phyloP scores from a whole-genome alignment of 306 rosid species.

The Trifolium repens region DNA sequence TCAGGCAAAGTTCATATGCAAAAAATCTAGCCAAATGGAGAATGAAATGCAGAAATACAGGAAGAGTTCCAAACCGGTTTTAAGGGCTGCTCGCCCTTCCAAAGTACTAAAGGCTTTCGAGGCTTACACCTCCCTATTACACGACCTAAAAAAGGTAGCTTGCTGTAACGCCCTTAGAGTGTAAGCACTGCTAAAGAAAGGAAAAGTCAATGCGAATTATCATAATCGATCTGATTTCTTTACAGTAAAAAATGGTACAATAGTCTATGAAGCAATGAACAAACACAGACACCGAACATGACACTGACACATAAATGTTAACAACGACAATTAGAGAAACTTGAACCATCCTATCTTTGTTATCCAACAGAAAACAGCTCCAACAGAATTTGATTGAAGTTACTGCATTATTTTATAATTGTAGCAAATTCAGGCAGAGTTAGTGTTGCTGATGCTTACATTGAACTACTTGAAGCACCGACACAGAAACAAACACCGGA shows the following conservation, averaged over 20 bases:
- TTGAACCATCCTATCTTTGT: not conserved
- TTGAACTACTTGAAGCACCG: not conserved
- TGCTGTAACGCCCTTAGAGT: not conserved
- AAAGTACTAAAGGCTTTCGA: too few relatives aligned
- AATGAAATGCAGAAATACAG: too few relatives aligned
- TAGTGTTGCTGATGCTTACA: not conserved
- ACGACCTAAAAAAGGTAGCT: too few relatives aligned
- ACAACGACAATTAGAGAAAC: not conserved
- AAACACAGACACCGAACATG: not conserved
- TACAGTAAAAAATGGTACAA: not conserved
- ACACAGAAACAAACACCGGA: not conserved
- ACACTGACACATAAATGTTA: not conserved
- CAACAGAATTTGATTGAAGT: not conserved
- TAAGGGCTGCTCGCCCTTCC: too few relatives aligned
- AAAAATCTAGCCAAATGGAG: not conserved
- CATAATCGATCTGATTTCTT: not conserved
- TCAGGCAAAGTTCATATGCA: slow-evolving; percentile 30
- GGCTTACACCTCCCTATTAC: too few relatives aligned
- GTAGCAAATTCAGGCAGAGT: not conserved
- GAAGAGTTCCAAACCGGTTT: too few relatives aligned
- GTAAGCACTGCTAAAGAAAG: slow-evolving; percentile 29
- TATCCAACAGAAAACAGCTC: not conserved
- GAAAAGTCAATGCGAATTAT: slow-evolving; percentile 15
- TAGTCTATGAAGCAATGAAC: not conserved
- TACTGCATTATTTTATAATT: not conserved